A percentile compares a stretch with the other conserved stretches of the same genome.
These are phyloP conservation scores for Microascus cirrosus DNA, from an alignment of 2,329 filamentous ascomycete genomes.

Conservation along the genomic window DNA sequence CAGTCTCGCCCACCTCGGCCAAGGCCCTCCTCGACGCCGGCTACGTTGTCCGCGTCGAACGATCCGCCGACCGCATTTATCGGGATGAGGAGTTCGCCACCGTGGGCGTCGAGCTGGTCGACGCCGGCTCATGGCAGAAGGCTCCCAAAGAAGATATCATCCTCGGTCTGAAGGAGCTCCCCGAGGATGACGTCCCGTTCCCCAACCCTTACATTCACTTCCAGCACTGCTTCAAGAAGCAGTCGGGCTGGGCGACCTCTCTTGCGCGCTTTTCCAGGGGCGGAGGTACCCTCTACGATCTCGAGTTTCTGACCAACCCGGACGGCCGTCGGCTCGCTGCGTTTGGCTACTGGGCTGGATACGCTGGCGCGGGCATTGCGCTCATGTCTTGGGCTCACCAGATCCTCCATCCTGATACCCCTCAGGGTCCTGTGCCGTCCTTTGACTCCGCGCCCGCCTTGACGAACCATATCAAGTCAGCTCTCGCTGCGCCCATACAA, in stretches of 20 bases:
- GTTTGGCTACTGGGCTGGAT: constrained; percentile 67
- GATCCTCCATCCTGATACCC: constrained; percentile 55
- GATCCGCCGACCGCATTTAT: constrained; percentile 52
- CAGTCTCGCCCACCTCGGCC: constrained; percentile 22
- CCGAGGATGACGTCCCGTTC: constrained; percentile 40
- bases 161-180: constrained; percentile 68
- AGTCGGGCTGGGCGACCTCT: constrained; percentile 68
- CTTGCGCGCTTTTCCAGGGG: constrained; percentile 71
- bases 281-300: constrained; percentile 67
- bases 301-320: constrained; percentile 75
- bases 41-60: constrained; percentile 57
- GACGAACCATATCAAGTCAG: constrained; percentile 62
- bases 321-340: constrained; percentile 57
- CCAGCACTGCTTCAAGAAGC: constrained; percentile 65
- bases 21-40: constrained; percentile 50
- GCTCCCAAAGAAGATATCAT: constrained; percentile 60
- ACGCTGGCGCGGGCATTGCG: constrained; percentile 62
- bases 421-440: constrained; percentile 41
- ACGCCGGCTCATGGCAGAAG: constrained; percentile 55
- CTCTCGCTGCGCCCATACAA: constrained; percentile 37
- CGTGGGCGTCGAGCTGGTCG: constrained; percentile 54
- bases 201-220: constrained; percentile 26
- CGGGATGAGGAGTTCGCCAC: constrained; percentile 47
- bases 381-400: constrained; percentile 79
- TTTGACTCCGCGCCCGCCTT: constrained; percentile 56